Evolutionary conservation across 192 early-diverging fungal species (phyloP), one percentile per base, ranked within the genome.

Genomic region (Coemansia sp.): DNA sequence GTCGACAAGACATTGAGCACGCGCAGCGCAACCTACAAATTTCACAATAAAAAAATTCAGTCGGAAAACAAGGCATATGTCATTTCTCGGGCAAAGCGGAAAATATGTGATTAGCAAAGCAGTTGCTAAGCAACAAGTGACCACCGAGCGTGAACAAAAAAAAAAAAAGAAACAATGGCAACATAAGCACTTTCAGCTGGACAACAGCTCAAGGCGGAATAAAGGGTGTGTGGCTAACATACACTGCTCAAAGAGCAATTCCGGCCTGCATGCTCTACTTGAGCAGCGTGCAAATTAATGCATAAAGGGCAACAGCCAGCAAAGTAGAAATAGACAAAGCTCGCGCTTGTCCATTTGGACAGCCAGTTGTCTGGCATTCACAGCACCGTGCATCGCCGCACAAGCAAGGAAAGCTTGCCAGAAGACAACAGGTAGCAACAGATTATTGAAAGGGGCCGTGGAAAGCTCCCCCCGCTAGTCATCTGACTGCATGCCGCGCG

Each of bases 1-100:
- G 92, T 91, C 19, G 93, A 87, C 37, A 97, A 62, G 41, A 90
- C 85, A 67, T 91, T 95, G 45, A 97, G 86, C 48, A 95, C 84
- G 61, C 86, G 85, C 68, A 89, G 69, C 15, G 87, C 87, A 39
- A 89, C 79, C 79, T 82, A 82, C 59, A 72, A 7, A 17, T n/a
- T 29, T 53, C 45, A 32, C 9, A 51, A 65, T 37, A 17, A 65
- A 39, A 45, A 64, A 53, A 51, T 51, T 27, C 48, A 51, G 23
- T 23, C 50, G 64, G 78, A 88, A 61, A 86, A 82, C 37, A 89
- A 62, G 50, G 10, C 50, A 70, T 75, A 41, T 45, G 50, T 45
- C 63, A 38, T 10, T 19, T 10, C 15, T 3, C 34, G 12, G 19
- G 6, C n/a, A 19, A 50, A 21, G 19, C 21, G 6, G 21, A 1